A percentile compares a stretch with the other conserved stretches of the same genome.
phyloP scores from a whole-genome alignment of 768 basidiomycete genomes.

The Pisolithus sp. region DNA sequence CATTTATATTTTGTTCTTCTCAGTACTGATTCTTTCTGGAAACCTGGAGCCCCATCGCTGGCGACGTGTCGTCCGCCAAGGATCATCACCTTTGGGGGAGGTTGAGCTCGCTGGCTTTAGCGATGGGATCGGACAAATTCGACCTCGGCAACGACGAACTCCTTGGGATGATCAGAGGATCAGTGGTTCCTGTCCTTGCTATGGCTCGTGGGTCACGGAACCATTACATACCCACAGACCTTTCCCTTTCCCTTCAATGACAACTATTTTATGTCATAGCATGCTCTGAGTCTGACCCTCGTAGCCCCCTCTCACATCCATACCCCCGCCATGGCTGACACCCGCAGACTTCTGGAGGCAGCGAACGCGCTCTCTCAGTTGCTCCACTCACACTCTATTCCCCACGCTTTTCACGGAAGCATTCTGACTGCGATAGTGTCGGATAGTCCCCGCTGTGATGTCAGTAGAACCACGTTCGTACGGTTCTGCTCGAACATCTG shows the following conservation, averaged over 20 bases:
- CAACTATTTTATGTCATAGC: conserved; percentile 40
- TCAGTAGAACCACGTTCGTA: conserved; percentile 28
- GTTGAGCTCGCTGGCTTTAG: conserved; percentile 5
- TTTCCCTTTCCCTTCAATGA: conserved; percentile 32
- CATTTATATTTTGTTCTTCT: conserved; percentile 6
- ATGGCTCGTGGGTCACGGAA: conserved; percentile 38
- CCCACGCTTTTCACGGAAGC: conserved; percentile 80
- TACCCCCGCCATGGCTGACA: conserved; percentile 49
- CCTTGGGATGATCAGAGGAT: conserved; percentile 20
- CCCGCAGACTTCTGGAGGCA: conserved; percentile 69
- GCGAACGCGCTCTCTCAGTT: conserved; percentile 66
- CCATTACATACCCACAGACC: conserved; percentile 39
- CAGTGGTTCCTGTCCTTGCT: conserved; percentile 27
- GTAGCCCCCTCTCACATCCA: conserved; percentile 20
- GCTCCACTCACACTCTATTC: conserved; percentile 49
- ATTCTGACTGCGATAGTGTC: conserved; percentile 66
- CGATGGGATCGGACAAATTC: conserved; percentile 22
- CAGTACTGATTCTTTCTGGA: conserved; percentile 5
- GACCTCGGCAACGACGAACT: conserved; percentile 15
- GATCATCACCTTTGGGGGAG: background rate
- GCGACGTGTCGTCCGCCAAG: background rate
- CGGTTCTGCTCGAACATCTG: conserved; percentile 1
- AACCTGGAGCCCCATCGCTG: conserved; percentile 1
- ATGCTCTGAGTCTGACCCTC: conserved; percentile 44
- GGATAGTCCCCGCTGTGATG: conserved; percentile 59